Conservation (phyloP, 176 grass and related monocot species). For the Aegilops umbellulata region DNA sequence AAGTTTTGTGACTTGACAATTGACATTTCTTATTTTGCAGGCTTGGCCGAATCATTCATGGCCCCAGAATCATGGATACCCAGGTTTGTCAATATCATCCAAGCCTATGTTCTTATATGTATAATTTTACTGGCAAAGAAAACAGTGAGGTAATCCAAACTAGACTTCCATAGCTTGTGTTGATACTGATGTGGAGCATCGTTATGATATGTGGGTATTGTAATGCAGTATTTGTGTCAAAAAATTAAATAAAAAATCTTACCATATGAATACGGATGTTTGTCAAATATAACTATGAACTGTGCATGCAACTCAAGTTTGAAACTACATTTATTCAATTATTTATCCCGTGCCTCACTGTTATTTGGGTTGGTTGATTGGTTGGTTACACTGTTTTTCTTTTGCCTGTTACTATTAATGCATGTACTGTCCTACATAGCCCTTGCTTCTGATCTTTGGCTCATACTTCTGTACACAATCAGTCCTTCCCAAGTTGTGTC, state of each 20-base stretch:
- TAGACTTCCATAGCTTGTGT: not conserved
- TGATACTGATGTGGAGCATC: not conserved
- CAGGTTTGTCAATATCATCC: conserved; percentile 42
- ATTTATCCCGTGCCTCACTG: not conserved
- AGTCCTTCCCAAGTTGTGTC: not conserved
- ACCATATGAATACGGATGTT: not conserved
- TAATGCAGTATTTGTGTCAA: not conserved
- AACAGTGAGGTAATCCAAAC: not conserved
- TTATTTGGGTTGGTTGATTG: conserved; percentile 2
- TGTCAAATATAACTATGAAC: conserved; percentile 1
- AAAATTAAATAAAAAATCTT: too few relatives aligned
- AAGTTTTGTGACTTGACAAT: conserved; percentile 14
- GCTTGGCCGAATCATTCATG: conserved; percentile 57
- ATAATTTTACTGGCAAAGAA: conserved; percentile 1
- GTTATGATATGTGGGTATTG: not conserved
- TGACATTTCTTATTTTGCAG: conserved; percentile 39
- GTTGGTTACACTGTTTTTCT: not conserved
- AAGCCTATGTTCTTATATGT: conserved; percentile 12
- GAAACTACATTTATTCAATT: not conserved
- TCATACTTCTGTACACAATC: not conserved
- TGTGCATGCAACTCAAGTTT: not conserved
- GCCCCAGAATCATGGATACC: conserved; percentile 59
- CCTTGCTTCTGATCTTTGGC: conserved; percentile 2
- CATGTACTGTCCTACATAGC: not conserved
- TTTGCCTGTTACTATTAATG: not conserved